Evolutionary conservation across 2,329 filamentous ascomycete genomes (phyloP).

Genomic region (Sporothrix phasma): DNA sequence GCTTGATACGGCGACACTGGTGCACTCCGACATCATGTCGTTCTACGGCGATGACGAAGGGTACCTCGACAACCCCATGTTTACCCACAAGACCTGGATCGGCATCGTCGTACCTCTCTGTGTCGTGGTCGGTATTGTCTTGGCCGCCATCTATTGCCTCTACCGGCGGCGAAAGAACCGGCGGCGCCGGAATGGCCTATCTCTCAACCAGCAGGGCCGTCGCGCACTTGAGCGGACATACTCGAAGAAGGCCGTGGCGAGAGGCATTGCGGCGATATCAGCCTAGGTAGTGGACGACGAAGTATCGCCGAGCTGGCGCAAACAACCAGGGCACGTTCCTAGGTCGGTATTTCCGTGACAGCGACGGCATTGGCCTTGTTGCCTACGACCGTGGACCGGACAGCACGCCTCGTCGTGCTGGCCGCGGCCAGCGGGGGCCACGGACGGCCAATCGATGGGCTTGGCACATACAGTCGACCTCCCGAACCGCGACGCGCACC

Average conservation of each 20-base stretch:
- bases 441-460: constrained; percentile 16
- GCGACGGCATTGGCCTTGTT: neutral
- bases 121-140: constrained; percentile 7
- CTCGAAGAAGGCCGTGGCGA: neutral
- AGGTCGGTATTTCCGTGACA: neutral
- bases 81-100: constrained; percentile 10
- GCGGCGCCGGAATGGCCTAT: neutral
- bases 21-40: neutral
- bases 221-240: constrained; percentile 14
- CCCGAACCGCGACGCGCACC: neutral
- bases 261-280: neutral
- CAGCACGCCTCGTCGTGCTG: neutral
- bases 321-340: neutral
- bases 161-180: constrained; percentile 5
- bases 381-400: neutral
- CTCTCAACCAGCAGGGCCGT: constrained; percentile 14
- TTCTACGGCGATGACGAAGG: constrained; percentile 1
- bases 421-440: neutral
- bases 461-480: neutral
- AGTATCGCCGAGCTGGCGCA: neutral
- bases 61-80: neutral
- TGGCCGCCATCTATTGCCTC: neutral
- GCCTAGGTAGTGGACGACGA: neutral
- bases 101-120: constrained; percentile 12
- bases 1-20: too few species aligned